A percentile compares a stretch with the other conserved stretches of the same genome.
Conservation (phyloP, 495 filamentous ascomycete species). For the Penicillium ucsense region DNA sequence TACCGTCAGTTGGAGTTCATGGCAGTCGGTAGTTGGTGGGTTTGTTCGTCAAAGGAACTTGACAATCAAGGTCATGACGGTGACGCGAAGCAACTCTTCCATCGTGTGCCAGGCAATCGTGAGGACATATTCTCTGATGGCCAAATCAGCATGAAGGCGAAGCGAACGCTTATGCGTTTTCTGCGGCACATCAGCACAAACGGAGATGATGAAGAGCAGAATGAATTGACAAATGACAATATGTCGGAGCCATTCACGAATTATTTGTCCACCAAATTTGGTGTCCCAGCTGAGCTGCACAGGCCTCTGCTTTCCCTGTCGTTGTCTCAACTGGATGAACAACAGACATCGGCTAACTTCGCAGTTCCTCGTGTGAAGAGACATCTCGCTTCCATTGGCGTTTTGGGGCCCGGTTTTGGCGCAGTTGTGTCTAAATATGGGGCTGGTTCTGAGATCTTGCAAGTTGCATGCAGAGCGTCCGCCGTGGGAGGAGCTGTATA, state of each 20-base stretch:
- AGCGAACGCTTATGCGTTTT: constrained; percentile 79
- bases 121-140: constrained; percentile 79
- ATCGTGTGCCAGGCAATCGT: constrained; percentile 67
- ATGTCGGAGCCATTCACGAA: constrained; percentile 43
- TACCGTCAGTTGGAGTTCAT: constrained; percentile 87
- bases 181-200: constrained; percentile 50
- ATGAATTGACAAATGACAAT: constrained; percentile 12
- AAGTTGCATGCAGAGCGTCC: constrained; percentile 83
- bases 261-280: constrained; percentile 63
- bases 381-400: constrained; percentile 77
- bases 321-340: constrained; percentile 49
- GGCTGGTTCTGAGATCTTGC: constrained; percentile 80
- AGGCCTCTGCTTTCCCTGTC: constrained; percentile 70
- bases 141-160: constrained; percentile 61
- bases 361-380: constrained; percentile 62
- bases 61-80: constrained; percentile 1
- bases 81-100: constrained; percentile 24
- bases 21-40: constrained; percentile 90
- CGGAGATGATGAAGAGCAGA: constrained; percentile 17
- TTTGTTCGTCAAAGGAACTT: constrained; percentile 35
- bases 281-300: constrained; percentile 59
- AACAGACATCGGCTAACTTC: constrained; percentile 50
- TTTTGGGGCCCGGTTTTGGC: constrained; percentile 79
- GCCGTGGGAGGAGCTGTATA: constrained; percentile 90
- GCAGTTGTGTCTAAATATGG: constrained; percentile 87